phyloP scores from a whole-genome alignment of 345 rosid genomes.

The Heritiera fomes region DNA sequence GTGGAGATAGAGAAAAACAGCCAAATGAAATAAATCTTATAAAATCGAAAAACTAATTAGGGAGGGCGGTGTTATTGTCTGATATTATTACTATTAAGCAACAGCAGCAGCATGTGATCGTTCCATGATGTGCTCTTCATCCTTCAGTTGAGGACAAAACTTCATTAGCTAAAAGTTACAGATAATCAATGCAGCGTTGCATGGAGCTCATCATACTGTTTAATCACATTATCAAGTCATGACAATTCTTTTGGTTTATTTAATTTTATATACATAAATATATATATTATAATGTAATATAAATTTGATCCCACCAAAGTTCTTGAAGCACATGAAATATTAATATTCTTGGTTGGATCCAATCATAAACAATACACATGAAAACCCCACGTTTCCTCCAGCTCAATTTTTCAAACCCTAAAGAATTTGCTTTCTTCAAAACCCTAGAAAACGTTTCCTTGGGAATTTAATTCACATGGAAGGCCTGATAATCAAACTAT shows the following conservation, averaged over 20 bases:
- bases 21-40: too few species aligned
- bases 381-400: not conserved
- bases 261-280: not conserved
- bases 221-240: not conserved
- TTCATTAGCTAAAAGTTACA: not conserved
- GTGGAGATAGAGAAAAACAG: not conserved
- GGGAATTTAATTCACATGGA: not conserved
- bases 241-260: not conserved
- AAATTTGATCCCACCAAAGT: not conserved
- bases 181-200: not conserved
- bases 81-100: too few species aligned
- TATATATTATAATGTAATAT: not conserved
- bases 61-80: too few species aligned
- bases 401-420: not conserved
- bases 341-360: not conserved
- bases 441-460: not conserved
- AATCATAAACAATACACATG: not conserved
- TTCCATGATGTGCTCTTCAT: not conserved
- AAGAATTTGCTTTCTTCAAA: not conserved
- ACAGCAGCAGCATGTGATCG: not conserved
- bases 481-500: too few species aligned
- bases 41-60: too few species aligned
- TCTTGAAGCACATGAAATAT: not conserved
- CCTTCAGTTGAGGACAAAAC: not conserved
- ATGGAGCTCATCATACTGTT: not conserved